Conservation (phyloP, 257 asterid species). For the Solanum pimpinellifolium region DNA sequence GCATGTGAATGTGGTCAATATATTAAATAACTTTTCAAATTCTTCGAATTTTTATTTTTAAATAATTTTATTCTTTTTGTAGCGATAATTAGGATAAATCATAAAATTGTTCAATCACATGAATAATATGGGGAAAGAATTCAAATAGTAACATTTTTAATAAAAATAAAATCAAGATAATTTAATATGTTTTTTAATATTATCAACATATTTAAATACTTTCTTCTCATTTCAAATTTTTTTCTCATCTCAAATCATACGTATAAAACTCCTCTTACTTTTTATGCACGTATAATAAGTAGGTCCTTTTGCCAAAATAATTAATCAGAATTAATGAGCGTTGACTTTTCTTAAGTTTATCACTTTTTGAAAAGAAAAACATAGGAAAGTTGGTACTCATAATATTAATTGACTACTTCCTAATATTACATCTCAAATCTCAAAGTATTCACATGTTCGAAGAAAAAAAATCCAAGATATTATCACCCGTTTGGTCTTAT, state of each 20-base stretch:
- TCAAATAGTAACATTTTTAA: no score
- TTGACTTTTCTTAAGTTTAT: background rate
- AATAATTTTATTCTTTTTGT: no score
- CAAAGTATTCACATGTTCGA: background rate
- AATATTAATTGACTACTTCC: background rate
- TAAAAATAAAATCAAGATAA: background rate
- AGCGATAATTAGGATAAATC: background rate
- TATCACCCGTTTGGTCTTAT: accelerated
- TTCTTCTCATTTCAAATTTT: background rate
- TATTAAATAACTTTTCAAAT: background rate
- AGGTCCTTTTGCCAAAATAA: background rate
- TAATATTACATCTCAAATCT: background rate
- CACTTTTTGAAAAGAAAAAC: background rate
- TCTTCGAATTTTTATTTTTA: no score
- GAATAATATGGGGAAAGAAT: background rate
- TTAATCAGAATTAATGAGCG: background rate
- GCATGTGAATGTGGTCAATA: no score
- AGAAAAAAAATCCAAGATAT: background rate
- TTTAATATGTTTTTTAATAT: no score
- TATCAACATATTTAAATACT: no score
- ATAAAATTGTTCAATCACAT: no score
- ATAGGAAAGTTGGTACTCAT: background rate
- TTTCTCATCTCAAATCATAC: background rate
- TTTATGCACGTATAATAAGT: background rate
- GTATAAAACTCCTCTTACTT: background rate